A percentile compares a stretch with the other conserved stretches of the same genome.
These are phyloP conservation scores for Thalassiosira profunda DNA, from an alignment of 108 stramenopile genomes.

Conservation along the genomic window DNA sequence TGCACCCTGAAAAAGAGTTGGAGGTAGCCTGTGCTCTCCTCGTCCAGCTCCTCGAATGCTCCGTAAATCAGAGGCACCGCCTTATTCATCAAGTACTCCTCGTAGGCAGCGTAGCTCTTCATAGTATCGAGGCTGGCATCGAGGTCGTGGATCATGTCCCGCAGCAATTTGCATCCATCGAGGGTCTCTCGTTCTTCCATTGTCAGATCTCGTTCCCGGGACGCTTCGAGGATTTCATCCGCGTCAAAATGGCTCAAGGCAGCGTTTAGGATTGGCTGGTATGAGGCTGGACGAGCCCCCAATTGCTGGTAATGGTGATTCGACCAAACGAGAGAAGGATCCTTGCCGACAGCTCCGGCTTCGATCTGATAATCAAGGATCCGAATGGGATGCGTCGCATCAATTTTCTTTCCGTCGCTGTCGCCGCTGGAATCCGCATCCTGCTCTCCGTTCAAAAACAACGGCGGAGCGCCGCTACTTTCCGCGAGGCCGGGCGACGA, in stretches of 20 bases:
- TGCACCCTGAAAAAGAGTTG: slow-evolving; percentile 77
- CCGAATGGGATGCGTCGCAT: slow-evolving; percentile 33
- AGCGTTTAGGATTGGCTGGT: slow-evolving; percentile 68
- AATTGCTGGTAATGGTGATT: slow-evolving; percentile 58
- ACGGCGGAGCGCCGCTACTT: slow-evolving; percentile 19
- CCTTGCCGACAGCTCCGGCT: slow-evolving; percentile 8
- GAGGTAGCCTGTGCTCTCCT: slow-evolving; percentile 70
- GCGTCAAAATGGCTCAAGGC: slow-evolving; percentile 89
- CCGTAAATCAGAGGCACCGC: slow-evolving; percentile 86
- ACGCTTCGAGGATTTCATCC: slow-evolving; percentile 65
- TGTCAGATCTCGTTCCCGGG: slow-evolving; percentile 63
- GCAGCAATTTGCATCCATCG: slow-evolving; percentile 87
- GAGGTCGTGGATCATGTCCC: slow-evolving; percentile 86
- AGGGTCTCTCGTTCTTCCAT: slow-evolving; percentile 88
- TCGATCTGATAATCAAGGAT: slow-evolving; percentile 39
- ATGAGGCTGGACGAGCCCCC: slow-evolving; percentile 62
- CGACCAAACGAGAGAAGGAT: slow-evolving; percentile 16
- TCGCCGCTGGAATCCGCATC: background rate
- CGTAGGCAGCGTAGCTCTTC: slow-evolving; percentile 75
- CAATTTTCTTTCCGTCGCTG: slow-evolving; percentile 20
- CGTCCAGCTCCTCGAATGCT: slow-evolving; percentile 87
- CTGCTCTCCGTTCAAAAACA: slow-evolving; percentile 2
- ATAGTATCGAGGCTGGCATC: slow-evolving; percentile 65
- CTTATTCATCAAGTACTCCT: slow-evolving; percentile 72
- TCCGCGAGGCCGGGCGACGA: slow-evolving; percentile 58